Evolutionary conservation across 1,139 yeast genomes (phyloP).

Genomic region (Kodamaea ohmeri): DNA sequence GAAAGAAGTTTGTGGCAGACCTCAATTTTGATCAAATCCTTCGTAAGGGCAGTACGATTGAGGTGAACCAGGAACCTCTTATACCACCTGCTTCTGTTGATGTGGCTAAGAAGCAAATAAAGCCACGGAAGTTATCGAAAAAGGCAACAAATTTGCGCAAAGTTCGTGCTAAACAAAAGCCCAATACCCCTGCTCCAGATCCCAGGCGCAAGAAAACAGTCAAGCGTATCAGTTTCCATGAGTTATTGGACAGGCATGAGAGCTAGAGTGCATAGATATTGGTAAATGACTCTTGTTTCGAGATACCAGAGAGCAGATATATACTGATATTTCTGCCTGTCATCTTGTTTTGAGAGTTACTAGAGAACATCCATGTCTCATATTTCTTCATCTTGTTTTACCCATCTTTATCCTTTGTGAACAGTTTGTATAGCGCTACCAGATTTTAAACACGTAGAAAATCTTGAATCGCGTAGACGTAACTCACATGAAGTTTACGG

Average conservation of each 20-base stretch:
- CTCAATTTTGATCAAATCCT: constrained; percentile 26
- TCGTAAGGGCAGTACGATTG: constrained; percentile 18
- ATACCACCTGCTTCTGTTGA: background rate
- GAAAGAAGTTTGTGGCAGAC: constrained; percentile 27
- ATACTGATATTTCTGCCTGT: too few species aligned
- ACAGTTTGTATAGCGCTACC: background rate
- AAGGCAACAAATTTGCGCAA: constrained; percentile 6
- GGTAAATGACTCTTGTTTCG: background rate
- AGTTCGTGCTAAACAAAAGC: background rate
- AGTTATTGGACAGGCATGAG: constrained; percentile 14
- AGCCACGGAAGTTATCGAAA: constrained; percentile 3
- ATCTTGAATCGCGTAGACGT: too few species aligned
- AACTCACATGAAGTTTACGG: background rate
- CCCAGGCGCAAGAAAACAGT: constrained; percentile 16
- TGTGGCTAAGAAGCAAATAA: background rate
- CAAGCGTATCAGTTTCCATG: constrained; percentile 19
- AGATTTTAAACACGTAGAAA: background rate
- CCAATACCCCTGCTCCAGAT: background rate
- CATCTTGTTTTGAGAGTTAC: too few species aligned
- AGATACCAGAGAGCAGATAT: background rate
- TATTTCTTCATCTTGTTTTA: too few species aligned
- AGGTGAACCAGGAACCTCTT: constrained; percentile 1
- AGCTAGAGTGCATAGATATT: background rate
- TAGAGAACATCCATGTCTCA: too few species aligned
- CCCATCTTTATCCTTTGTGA: too few species aligned